Conservation (phyloP, 2,329 filamentous ascomycete genomes). For the Shiraia sp. region DNA sequence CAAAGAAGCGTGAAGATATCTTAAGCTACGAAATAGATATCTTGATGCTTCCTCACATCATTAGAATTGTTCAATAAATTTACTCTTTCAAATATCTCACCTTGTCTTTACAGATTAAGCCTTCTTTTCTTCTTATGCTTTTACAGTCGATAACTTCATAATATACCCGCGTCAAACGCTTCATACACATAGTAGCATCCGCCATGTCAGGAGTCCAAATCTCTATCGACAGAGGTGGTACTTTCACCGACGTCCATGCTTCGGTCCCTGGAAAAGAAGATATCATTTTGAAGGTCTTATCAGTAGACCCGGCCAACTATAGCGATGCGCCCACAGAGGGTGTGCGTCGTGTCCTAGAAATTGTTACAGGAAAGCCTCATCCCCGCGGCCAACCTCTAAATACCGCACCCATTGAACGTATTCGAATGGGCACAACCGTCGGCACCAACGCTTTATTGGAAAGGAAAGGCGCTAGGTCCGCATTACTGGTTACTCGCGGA, state of each 20-base stretch:
- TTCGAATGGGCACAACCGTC: conserved; percentile 27
- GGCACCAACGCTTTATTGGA: conserved; percentile 31
- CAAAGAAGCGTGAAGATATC: too few species aligned
- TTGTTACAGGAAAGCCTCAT: conserved; percentile 14
- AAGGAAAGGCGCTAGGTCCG: conserved; percentile 13
- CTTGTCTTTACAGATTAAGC: too few species aligned
- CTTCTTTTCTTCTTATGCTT: too few species aligned
- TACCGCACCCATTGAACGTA: conserved; percentile 18
- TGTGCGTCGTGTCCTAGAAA: conserved; percentile 35
- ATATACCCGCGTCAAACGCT: too few species aligned
- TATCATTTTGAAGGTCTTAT: conserved; percentile 36
- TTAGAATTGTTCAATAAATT: too few species aligned
- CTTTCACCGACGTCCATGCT: conserved; percentile 36
- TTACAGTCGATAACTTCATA: too few species aligned
- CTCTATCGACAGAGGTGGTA: conserved; percentile 31
- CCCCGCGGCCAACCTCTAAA: conserved; percentile 26
- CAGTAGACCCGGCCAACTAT: conserved; percentile 34
- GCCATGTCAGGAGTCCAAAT: conserved; percentile 14
- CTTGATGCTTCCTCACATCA: too few species aligned
- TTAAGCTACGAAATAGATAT: too few species aligned
- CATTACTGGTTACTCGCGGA: conserved; percentile 24
- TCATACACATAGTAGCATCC: too few species aligned
- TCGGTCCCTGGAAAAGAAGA: conserved; percentile 25
- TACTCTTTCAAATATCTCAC: too few species aligned
- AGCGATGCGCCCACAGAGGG: conserved; percentile 39